phyloP scores from a whole-genome alignment of 257 asterid genomes.

The Ocimum tenuiflorum region DNA sequence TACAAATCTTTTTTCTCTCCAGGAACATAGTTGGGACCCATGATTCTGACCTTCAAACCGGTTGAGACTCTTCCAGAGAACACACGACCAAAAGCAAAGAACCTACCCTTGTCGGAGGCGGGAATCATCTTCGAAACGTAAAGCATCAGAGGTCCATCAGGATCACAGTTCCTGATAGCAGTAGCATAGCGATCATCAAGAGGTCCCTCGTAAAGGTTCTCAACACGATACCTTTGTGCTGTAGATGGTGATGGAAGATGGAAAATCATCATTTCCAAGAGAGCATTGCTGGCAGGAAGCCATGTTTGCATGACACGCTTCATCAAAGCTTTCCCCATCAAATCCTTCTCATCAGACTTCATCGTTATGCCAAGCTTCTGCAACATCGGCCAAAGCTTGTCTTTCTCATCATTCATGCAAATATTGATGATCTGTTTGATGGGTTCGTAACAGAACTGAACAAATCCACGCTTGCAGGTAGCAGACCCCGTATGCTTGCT shows the following conservation, averaged over 20 bases:
- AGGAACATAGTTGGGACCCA: conserved; percentile 42
- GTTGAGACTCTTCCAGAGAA: conserved; percentile 11
- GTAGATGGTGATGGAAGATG: conserved; percentile 13
- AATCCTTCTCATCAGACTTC: conserved; percentile 36
- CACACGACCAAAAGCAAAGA: conserved; percentile 14
- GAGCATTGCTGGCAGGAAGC: conserved; percentile 15
- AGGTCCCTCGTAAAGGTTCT: conserved; percentile 16
- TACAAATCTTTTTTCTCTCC: conserved; percentile 44
- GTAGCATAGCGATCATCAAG: conserved; percentile 23
- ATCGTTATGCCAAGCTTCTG: conserved; percentile 6
- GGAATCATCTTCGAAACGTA: conserved; percentile 37
- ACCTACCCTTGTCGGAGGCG: conserved; percentile 29
- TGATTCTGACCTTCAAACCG: conserved; percentile 18
- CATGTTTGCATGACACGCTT: conserved; percentile 17
- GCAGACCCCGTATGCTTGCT: conserved; percentile 36
- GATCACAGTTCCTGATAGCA: conserved; percentile 24
- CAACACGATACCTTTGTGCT: conserved; percentile 11
- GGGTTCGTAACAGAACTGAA: conserved; percentile 46
- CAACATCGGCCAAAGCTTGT: conserved; percentile 13
- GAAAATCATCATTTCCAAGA: conserved; percentile 16
- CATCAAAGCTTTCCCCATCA: conserved; percentile 13
- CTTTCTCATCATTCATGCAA: conserved; percentile 32
- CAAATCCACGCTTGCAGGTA: conserved; percentile 44
- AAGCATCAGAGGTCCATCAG: conserved; percentile 14
- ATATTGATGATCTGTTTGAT: conserved; percentile 40